phyloP scores from a whole-genome alignment of 352 stramenopile species.

The Pythium plurisporium region DNA sequence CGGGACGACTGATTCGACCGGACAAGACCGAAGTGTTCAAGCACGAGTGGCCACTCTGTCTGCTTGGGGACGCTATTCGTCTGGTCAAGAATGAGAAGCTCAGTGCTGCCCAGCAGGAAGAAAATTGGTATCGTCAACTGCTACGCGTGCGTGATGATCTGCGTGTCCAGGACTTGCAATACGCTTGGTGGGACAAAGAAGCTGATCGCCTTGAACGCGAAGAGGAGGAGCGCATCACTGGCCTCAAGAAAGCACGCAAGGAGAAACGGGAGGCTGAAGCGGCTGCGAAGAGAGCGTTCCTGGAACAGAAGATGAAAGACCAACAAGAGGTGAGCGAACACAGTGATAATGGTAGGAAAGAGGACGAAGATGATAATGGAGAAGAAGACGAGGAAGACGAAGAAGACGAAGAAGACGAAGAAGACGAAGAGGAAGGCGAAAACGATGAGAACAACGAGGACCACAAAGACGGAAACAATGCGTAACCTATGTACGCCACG shows the following conservation, averaged over 20 bases:
- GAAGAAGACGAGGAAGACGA: constrained; percentile 19
- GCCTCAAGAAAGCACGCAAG: constrained; percentile 41
- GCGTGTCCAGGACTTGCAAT: constrained; percentile 53
- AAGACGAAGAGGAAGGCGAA: constrained; percentile 19
- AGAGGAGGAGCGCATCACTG: constrained; percentile 36
- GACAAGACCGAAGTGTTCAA: constrained; percentile 45
- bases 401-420: constrained; percentile 17
- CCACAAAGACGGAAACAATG: constrained; percentile 1
- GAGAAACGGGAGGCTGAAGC: constrained; percentile 56
- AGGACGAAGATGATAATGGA: constrained; percentile 15
- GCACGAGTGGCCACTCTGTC: constrained; percentile 45
- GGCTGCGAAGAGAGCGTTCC: constrained; percentile 51
- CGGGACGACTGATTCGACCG: constrained; percentile 37
- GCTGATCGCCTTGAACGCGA: constrained; percentile 40
- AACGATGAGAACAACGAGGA: constrained; percentile 15
- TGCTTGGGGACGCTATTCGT: constrained; percentile 58
- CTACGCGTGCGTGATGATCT: constrained; percentile 67
- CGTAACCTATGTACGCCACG: not conserved
- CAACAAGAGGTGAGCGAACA: constrained; percentile 19
- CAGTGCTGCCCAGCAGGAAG: constrained; percentile 19
- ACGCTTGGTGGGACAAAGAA: constrained; percentile 59
- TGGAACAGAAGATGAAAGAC: constrained; percentile 34
- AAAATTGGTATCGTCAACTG: constrained; percentile 48
- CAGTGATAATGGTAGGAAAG: constrained; percentile 17
- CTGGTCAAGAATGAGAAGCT: constrained; percentile 41